Conservation (phyloP, 2,329 filamentous ascomycete genomes). For the Colletotrichum cordylinicola region DNA sequence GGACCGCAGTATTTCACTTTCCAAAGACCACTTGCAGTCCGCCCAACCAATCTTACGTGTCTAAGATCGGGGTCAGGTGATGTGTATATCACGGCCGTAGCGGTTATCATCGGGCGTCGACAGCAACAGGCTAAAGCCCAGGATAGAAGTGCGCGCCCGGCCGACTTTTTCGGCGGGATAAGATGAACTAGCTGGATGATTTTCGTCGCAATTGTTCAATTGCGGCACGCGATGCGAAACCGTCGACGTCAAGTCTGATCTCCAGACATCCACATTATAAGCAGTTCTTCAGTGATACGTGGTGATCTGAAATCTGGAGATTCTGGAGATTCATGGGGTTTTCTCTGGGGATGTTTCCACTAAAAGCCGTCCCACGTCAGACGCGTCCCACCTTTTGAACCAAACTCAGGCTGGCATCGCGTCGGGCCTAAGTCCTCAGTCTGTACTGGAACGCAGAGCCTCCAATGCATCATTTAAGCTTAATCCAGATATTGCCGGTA, state of each 20-base stretch:
- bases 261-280: neutral
- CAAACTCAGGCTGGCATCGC: neutral
- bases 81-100: neutral
- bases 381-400: neutral
- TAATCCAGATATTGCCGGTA: neutral
- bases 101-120: neutral
- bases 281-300: neutral
- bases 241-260: neutral
- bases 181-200: neutral
- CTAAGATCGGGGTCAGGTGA: neutral
- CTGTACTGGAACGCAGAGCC: neutral
- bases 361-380: neutral
- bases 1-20: rapidly evolving
- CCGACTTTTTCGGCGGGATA: neutral
- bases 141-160: neutral
- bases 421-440: neutral
- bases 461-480: neutral
- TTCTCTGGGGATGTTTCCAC: neutral
- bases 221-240: neutral
- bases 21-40: too few relatives aligned
- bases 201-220: neutral
- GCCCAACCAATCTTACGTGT: neutral
- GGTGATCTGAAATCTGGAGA: neutral
- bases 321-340: neutral
- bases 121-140: neutral